Base-by-base conservation (phyloP, 2,329 filamentous ascomycete species). In the Xylaria multiplex region DNA sequence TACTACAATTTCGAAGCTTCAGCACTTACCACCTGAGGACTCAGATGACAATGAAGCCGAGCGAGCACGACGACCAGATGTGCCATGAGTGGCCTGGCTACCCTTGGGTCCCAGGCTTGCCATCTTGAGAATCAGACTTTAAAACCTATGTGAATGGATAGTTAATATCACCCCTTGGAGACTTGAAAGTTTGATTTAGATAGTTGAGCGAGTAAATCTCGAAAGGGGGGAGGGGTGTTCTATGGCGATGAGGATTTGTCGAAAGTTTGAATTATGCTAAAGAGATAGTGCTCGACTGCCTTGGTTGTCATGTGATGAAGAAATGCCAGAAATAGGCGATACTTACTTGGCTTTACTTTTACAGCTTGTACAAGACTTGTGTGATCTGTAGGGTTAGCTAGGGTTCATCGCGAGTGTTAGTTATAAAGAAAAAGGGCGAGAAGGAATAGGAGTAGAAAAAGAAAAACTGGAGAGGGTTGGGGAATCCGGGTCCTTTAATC, bases 41-140 rank as follows among this genome's bases (percentile, higher is more conserved):
- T 67, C 67, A 8, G 67, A 69, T 8, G 67, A 69, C 3, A 69
- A 45, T 4, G 67, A 69, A 11, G 64, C 64, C 11, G 67, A 69
- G 30, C 67, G 60, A 48, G 64, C 22, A 46, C 67, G 64, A 37
- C 62, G 63, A 32, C 24, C 32, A n/a, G 55, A 42, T 7, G 30
- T 52, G 35, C 46, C 53, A 7, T n/a, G 48, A 22, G 30, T 13
- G 42, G 35, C n/a, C 24, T 49, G 48, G 16, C 59, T 56, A 40
- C 55, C 45, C 9, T 48, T 42, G 7, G 55, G 42, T 16, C 42
- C 46, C 2, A 58, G 55, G 43, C 60, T 66, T 66, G 67, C 67
- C 67, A 69, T 69, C 49, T 59, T 27, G 46, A 6, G 22, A 45
- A 7, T 8, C 57, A 22, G 19, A 19, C 30, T 49, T 53, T 8